A percentile compares a stretch with the other conserved stretches of the same genome.
phyloP scores from a whole-genome alignment of 306 rosid genomes.

The Sicyos edulis region DNA sequence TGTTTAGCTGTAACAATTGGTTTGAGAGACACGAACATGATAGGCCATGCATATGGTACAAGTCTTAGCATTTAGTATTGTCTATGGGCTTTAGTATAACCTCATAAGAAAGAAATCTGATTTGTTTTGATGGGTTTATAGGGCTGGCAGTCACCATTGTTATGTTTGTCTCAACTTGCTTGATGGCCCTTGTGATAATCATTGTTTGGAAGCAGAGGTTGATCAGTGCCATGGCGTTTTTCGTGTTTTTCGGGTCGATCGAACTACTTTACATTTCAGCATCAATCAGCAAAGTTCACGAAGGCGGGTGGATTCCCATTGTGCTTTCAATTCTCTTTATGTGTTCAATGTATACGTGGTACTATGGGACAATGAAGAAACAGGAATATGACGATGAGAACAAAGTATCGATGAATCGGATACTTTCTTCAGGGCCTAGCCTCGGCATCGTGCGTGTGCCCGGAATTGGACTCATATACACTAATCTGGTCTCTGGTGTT shows the following conservation, averaged over 20 bases:
- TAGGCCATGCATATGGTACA: conserved; percentile 72
- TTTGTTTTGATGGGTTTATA: not conserved
- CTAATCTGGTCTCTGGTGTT: conserved; percentile 42
- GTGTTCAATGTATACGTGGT: conserved; percentile 54
- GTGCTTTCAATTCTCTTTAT: conserved; percentile 22
- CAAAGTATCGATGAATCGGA: conserved; percentile 48
- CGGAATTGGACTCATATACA: conserved; percentile 54
- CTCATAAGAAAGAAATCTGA: conserved; percentile 13
- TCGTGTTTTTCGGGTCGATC: conserved; percentile 50
- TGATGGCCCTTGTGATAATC: no score
- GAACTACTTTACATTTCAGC: conserved; percentile 62
- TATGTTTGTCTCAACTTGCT: conserved; percentile 39
- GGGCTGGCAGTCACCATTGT: no score
- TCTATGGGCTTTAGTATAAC: not conserved
- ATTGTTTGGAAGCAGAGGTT: no score
- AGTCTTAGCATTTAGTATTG: conserved; percentile 8
- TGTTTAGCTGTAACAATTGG: conserved; percentile 58
- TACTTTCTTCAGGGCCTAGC: conserved; percentile 48
- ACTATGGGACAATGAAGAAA: conserved; percentile 65
- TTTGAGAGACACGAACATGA: conserved; percentile 52
- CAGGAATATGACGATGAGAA: conserved; percentile 60
- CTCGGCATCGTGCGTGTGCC: conserved; percentile 62
- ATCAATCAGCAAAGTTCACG: conserved; percentile 42
- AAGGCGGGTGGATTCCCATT: conserved; percentile 53
- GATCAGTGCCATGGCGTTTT: conserved; percentile 17